phyloP scores from a whole-genome alignment of 768 basidiomycete species.

The Leccinum variicolor region DNA sequence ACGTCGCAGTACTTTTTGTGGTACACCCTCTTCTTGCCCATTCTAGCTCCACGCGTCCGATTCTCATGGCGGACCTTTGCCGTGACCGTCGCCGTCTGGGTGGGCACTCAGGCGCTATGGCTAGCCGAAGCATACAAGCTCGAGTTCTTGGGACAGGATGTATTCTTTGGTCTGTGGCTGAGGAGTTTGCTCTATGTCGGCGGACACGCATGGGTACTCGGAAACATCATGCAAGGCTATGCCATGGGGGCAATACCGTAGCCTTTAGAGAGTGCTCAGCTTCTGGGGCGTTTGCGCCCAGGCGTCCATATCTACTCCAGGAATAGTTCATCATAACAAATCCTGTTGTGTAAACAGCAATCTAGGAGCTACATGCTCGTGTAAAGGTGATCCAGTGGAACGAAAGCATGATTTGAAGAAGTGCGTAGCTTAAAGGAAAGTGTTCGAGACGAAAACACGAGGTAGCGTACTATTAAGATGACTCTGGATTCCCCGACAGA shows the following conservation, averaged over 20 bases:
- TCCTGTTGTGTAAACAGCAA: slow-evolving; percentile 14
- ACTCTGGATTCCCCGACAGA: slow-evolving; percentile 2
- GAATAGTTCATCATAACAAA: neutral
- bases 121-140: slow-evolving; percentile 85
- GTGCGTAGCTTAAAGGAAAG: slow-evolving; percentile 11
- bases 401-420: slow-evolving; percentile 17
- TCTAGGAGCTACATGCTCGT: slow-evolving; percentile 21
- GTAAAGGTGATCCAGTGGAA: slow-evolving; percentile 7
- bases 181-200: slow-evolving; percentile 71
- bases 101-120: slow-evolving; percentile 82
- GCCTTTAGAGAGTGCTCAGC: neutral
- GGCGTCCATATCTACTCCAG: neutral
- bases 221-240: slow-evolving; percentile 55
- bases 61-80: slow-evolving; percentile 36
- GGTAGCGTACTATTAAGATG: slow-evolving; percentile 22
- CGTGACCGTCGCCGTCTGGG: slow-evolving; percentile 59
- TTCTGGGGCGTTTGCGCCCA: neutral
- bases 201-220: slow-evolving; percentile 80
- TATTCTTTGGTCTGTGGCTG: slow-evolving; percentile 75
- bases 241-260: neutral
- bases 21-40: slow-evolving; percentile 88
- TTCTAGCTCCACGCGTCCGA: slow-evolving; percentile 65
- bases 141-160: slow-evolving; percentile 79
- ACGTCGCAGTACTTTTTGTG: slow-evolving; percentile 98
- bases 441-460: slow-evolving; percentile 15